Percentiles rank a stretch among this genome's conserved stretches.
Evolutionary conservation across 1,139 yeast species (phyloP).

Genomic region (Arxiozyma bovina): DNA sequence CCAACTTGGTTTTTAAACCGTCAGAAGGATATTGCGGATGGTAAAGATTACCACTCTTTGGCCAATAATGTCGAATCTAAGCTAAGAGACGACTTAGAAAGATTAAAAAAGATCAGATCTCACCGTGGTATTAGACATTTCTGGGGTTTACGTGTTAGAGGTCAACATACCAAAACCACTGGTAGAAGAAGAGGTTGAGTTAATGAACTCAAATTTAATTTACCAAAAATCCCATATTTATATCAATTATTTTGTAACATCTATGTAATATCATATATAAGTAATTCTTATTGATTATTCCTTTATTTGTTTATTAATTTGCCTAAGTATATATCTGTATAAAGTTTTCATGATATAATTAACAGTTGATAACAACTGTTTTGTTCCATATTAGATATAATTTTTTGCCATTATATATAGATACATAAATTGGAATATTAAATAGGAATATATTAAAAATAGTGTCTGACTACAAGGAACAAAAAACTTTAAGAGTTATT

Average conservation of each 20-base stretch:
- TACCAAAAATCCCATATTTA: not conserved
- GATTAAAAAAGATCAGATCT: conserved; percentile 99
- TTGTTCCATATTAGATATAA: too few relatives aligned
- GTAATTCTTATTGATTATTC: not conserved
- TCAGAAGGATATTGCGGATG: conserved; percentile 97
- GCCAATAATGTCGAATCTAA: conserved; percentile 99
- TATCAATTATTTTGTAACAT: not conserved
- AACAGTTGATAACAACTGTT: not conserved
- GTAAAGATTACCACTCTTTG: conserved; percentile 97
- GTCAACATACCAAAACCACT: conserved; percentile 99
- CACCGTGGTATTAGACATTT: conserved; percentile 99
- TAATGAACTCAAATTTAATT: not conserved
- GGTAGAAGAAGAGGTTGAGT: conserved; percentile 61
- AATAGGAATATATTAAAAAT: not conserved
- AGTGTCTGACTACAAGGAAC: not conserved
- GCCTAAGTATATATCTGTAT: too few relatives aligned
- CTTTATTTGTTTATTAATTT: not conserved
- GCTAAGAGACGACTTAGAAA: conserved; percentile 99
- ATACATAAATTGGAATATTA: not conserved
- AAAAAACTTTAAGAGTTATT: not conserved
- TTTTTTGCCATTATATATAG: not conserved
- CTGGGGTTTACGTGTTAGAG: conserved; percentile 97
- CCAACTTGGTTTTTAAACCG: conserved; percentile 99
- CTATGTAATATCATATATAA: not conserved
- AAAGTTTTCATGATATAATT: not conserved